phyloP scores from a whole-genome alignment of 1,139 yeast genomes.

The Scheffersomyces segobiensis region DNA sequence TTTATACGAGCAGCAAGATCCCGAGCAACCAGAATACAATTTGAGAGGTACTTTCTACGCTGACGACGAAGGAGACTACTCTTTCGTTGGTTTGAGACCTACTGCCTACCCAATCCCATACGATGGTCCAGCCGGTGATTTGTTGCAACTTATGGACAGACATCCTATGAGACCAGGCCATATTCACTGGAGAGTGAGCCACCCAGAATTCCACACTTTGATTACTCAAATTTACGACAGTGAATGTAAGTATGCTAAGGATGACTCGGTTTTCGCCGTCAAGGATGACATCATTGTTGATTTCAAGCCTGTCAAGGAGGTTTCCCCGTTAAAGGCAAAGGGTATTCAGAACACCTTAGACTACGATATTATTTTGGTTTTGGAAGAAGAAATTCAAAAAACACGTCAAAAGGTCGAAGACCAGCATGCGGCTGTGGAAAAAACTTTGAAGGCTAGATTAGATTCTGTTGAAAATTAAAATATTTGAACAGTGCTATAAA shows the following conservation, averaged over 20 bases:
- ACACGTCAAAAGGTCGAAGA: constrained; percentile 2
- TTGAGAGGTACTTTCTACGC: constrained; percentile 15
- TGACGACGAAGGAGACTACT: constrained; percentile 13
- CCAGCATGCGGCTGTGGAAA: constrained; percentile 5
- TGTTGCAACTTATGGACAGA: constrained; percentile 16
- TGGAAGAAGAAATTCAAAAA: constrained; percentile 15
- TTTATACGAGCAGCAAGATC: constrained; percentile 21
- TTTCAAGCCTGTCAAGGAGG: constrained; percentile 13
- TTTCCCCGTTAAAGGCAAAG: constrained; percentile 4
- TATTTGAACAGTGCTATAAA: not conserved
- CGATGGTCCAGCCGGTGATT: constrained; percentile 18
- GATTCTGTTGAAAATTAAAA: not conserved
- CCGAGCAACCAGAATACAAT: constrained; percentile 28
- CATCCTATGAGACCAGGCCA: constrained; percentile 19
- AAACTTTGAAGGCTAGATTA: constrained; percentile 1
- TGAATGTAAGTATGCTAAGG: constrained; percentile 21
- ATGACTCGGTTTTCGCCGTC: constrained; percentile 33
- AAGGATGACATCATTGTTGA: constrained; percentile 28
- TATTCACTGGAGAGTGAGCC: constrained; percentile 26
- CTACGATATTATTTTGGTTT: constrained; percentile 16
- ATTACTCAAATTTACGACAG: constrained; percentile 28
- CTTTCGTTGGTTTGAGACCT: constrained; percentile 14
- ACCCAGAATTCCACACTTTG: constrained; percentile 24
- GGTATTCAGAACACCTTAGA: constrained; percentile 16
- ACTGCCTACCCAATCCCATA: constrained; percentile 18